Percentiles rank a stretch among this genome's conserved stretches.
Evolutionary conservation across 345 rosid species (phyloP).

Genomic region (Aethionema arabicum): DNA sequence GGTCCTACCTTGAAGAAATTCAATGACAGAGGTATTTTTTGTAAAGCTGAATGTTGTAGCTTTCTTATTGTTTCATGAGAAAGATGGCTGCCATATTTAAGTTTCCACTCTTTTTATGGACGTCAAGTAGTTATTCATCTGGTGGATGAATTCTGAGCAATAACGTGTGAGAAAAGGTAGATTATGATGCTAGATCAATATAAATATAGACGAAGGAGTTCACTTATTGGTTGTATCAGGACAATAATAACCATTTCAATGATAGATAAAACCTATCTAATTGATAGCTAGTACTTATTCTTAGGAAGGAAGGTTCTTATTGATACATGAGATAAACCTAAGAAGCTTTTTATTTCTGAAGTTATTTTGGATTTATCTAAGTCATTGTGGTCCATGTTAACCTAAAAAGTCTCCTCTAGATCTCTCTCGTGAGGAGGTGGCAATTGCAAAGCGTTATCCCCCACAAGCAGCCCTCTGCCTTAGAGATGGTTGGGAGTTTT

Average conservation of each 20-base stretch:
- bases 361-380: slow-evolving; percentile 16
- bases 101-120: slow-evolving; percentile 14
- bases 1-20: slow-evolving; percentile 95
- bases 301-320: slow-evolving; percentile 8
- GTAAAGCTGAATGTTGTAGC: slow-evolving; percentile 16
- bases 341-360: slow-evolving; percentile 13
- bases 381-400: slow-evolving; percentile 18
- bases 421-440: slow-evolving; percentile 81
- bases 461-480: slow-evolving; percentile 78
- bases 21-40: slow-evolving; percentile 84
- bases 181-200: slow-evolving; percentile 13
- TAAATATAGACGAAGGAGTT: slow-evolving; percentile 5
- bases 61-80: slow-evolving; percentile 9
- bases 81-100: slow-evolving; percentile 8
- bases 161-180: slow-evolving; percentile 10
- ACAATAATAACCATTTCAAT: neutral
- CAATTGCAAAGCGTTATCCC: slow-evolving; percentile 87
- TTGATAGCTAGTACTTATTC: too few relatives aligned
- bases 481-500: slow-evolving; percentile 96
- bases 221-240: slow-evolving; percentile 6
- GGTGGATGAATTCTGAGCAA: slow-evolving; percentile 3
- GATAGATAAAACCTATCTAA: neutral
- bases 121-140: slow-evolving; percentile 5
- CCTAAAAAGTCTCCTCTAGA: slow-evolving; percentile 47
- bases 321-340: slow-evolving; percentile 6